Conservation (phyloP, 1,284 basidiomycete species). For the Rhizopogon hawkerae region DNA sequence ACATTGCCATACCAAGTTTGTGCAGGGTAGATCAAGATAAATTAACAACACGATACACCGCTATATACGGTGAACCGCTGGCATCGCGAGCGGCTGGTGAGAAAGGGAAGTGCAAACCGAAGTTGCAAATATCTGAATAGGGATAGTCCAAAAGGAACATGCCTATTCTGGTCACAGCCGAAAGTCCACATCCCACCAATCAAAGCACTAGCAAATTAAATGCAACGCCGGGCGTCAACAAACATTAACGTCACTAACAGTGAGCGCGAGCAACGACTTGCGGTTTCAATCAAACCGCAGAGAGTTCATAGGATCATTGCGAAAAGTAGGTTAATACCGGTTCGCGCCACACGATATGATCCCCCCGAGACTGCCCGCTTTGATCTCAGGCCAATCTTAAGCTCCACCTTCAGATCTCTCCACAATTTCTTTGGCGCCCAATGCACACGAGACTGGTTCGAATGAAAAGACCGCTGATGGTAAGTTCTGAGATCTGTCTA, state of each 20-base stretch:
- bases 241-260: not conserved
- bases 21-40: constrained; percentile 9
- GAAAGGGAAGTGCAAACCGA: not conserved
- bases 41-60: constrained; percentile 15
- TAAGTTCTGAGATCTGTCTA: constrained; percentile 11
- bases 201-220: not conserved
- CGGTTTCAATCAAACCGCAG: not conserved
- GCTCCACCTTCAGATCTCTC: constrained; percentile 1
- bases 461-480: constrained; percentile 9
- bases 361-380: not conserved
- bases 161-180: not conserved
- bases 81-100: not conserved
- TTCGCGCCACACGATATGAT: too few species aligned
- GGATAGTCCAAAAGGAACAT: not conserved
- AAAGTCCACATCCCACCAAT: not conserved
- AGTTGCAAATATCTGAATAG: too few species aligned
- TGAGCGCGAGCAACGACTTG: not conserved
- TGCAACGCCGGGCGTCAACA: not conserved
- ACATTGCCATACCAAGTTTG: too few species aligned
- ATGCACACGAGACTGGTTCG: not conserved
- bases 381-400: constrained; percentile 1
- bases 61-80: not conserved
- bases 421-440: not conserved
- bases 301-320: not conserved
- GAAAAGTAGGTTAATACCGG: too few species aligned